phyloP scores from a whole-genome alignment of 805 yeast species.

The Zygoascus biomembranicola region DNA sequence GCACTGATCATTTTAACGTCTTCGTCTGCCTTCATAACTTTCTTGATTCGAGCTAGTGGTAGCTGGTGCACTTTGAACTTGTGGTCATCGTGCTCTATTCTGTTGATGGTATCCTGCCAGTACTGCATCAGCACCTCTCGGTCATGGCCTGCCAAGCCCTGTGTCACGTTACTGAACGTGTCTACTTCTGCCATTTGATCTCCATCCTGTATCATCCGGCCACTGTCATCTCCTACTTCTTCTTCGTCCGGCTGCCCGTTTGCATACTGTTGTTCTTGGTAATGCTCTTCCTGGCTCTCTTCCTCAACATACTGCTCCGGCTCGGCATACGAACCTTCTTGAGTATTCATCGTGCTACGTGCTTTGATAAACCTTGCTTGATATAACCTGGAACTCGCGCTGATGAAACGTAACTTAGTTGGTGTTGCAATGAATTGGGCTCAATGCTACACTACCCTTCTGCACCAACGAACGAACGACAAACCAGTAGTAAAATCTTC shows the following conservation, averaged over 20 bases:
- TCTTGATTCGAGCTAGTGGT: conserved; percentile 92
- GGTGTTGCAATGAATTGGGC: no score
- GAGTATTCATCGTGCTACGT: background rate
- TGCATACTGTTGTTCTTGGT: background rate
- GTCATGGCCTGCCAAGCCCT: conserved; percentile 75
- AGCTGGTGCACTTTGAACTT: conserved; percentile 88
- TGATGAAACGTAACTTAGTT: no score
- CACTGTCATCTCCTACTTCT: background rate
- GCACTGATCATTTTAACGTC: conserved; percentile 97
- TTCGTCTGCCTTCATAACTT: conserved; percentile 96
- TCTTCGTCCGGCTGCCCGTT: background rate
- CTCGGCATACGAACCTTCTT: background rate
- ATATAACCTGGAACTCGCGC: no score
- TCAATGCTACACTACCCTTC: no score
- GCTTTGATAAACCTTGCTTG: background rate
- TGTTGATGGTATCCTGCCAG: conserved; percentile 94
- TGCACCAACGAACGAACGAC: no score
- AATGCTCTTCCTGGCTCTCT: conserved; percentile 4
- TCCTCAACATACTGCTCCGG: conserved; percentile 1
- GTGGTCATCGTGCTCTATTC: conserved; percentile 63
- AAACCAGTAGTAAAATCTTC: no score
- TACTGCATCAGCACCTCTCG: conserved; percentile 88
- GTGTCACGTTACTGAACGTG: conserved; percentile 85
- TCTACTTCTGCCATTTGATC: conserved; percentile 5
- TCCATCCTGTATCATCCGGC: background rate